phyloP scores from a whole-genome alignment of 768 basidiomycete species.

The Kockovaella imperatae region DNA sequence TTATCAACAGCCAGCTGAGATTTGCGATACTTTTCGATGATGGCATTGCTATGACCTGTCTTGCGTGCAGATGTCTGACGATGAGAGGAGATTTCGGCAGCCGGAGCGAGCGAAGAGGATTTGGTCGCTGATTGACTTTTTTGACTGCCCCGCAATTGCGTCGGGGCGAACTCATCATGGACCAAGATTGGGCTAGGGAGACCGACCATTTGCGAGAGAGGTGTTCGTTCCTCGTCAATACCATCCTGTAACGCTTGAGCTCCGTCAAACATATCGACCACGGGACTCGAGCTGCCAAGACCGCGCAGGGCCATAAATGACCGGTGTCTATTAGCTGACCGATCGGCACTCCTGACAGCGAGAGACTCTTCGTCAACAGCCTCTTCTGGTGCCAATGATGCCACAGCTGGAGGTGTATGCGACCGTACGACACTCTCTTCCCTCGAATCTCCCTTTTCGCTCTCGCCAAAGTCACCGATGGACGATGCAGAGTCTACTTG shows the following conservation, averaged over 20 bases:
- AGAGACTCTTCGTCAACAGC: neutral
- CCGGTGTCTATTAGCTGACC: neutral
- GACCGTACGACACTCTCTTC: neutral
- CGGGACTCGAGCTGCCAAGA: neutral
- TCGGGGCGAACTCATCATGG: no score
- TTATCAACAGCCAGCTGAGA: no score
- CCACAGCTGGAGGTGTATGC: conserved; percentile 3
- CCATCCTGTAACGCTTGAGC: neutral
- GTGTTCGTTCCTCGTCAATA: neutral
- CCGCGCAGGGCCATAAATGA: neutral
- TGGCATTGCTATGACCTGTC: no score
- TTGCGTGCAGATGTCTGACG: no score
- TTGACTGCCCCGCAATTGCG: no score
- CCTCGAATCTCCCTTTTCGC: neutral
- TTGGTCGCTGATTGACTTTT: no score
- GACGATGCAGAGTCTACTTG: conserved; percentile 4
- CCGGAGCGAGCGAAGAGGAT: no score
- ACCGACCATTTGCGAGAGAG: no score
- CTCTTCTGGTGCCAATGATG: neutral
- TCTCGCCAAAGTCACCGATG: conserved; percentile 18
- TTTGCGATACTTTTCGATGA: no score
- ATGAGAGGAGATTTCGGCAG: no score
- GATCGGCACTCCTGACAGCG: neutral
- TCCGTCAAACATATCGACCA: neutral
- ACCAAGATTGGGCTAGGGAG: no score